Evolutionary conservation across 2,329 filamentous ascomycete genomes (phyloP).

Genomic region (Cladosporium velox): DNA sequence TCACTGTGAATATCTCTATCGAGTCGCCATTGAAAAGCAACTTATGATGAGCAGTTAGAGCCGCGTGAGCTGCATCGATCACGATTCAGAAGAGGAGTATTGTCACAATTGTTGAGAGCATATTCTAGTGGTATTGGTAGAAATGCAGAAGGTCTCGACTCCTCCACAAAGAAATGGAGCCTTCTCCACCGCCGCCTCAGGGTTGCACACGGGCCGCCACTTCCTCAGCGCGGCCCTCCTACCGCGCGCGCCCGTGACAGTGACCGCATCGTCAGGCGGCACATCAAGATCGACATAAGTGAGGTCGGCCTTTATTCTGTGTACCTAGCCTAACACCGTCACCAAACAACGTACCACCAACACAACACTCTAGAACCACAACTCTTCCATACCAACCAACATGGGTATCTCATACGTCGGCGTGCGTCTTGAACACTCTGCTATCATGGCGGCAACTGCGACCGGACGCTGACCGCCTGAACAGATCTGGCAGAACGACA

Average conservation of each 20-base stretch:
- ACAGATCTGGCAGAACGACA: conserved; percentile 80
- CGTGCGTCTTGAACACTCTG: conserved; percentile 54
- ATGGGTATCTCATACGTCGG: conserved; percentile 91
- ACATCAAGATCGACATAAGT: neutral
- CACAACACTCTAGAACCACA: neutral
- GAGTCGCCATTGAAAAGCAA: neutral
- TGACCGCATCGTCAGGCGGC: conserved; percentile 8
- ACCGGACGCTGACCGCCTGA: conserved; percentile 21
- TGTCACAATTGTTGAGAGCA: neutral
- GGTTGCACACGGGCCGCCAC: conserved; percentile 8
- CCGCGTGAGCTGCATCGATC: neutral
- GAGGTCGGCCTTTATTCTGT: conserved; percentile 1
- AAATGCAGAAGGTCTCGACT: neutral
- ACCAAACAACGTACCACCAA: neutral
- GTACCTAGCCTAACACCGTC: neutral
- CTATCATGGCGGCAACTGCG: conserved; percentile 25
- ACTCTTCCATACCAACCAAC: conserved; percentile 42
- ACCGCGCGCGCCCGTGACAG: neutral
- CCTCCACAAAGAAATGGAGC: conserved; percentile 5
- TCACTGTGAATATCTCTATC: neutral
- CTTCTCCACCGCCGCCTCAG: neutral
- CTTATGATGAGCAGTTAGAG: neutral
- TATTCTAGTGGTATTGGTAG: neutral
- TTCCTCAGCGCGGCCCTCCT: neutral
- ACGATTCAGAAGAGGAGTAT: neutral